Conservation (phyloP, 352 stramenopile species). For the Pythium sp. region DNA sequence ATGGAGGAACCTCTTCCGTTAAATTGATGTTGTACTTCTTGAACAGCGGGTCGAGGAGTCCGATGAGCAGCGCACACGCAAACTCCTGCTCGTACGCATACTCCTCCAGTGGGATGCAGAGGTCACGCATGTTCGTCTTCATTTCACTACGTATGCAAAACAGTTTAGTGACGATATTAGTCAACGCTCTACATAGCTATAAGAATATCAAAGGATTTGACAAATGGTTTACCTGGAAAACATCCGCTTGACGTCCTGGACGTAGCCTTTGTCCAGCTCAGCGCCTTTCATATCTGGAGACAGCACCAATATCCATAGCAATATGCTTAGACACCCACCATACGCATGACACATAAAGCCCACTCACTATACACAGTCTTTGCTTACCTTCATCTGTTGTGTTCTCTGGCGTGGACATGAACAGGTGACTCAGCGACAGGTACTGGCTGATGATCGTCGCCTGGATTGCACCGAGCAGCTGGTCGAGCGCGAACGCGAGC, state of each 20-base stretch:
- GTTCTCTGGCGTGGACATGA: conserved; percentile 76
- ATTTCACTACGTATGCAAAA: conserved; percentile 56
- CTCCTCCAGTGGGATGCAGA: conserved; percentile 80
- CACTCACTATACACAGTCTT: background rate
- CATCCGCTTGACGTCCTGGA: conserved; percentile 59
- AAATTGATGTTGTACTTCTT: conserved; percentile 69
- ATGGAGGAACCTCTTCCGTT: conserved; percentile 3
- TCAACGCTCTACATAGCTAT: too few species aligned
- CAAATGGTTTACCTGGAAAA: conserved; percentile 33
- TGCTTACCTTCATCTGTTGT: conserved; percentile 50
- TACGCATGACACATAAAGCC: background rate
- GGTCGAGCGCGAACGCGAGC: conserved; percentile 55
- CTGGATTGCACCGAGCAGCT: conserved; percentile 67
- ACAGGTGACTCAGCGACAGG: conserved; percentile 65
- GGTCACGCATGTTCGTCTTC: conserved; percentile 79
- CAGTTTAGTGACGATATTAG: background rate
- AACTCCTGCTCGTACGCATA: conserved; percentile 84
- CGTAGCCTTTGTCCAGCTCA: conserved; percentile 70
- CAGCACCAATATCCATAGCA: background rate
- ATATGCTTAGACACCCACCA: background rate
- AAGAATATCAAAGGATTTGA: too few species aligned
- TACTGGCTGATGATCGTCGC: conserved; percentile 65
- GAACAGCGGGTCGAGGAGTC: conserved; percentile 64
- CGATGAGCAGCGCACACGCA: conserved; percentile 62
- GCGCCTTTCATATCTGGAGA: conserved; percentile 30